Base-by-base conservation (phyloP, 2,329 filamentous ascomycete species). In the Colletotrichum eleusines region DNA sequence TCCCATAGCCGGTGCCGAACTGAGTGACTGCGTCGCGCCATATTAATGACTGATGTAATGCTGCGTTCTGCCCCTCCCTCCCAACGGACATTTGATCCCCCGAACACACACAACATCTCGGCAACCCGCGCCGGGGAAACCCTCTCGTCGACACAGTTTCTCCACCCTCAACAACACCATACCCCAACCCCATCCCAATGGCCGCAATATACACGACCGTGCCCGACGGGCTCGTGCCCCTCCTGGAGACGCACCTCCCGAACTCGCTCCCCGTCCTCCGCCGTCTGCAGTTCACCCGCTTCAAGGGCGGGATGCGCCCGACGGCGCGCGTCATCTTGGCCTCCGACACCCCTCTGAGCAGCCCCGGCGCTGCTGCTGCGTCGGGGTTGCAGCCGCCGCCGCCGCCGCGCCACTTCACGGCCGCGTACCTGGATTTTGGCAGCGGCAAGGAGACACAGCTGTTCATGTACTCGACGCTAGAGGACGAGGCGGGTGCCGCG, bases 391-490 rank as follows among this genome's bases (percentile, higher is more conserved):
- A 8, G 35, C 1, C 40, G 40, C 18, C 70, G 77, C 4, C 28
- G 8, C 2, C 8, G 44, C n/a, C 44, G 51, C 50, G 35, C 3
- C 35, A 65, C 16, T 90, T 92, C 76, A 84, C 86, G 0, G 87
- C 86, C 0, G 88, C 87, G 0, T 92, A 90, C 75, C 76, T 91
- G 7, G 91, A 93, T 77, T 83, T 90, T 26, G 86, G 86, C 5
- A 84, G 83, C 64, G 84, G 85, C 0, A 89, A 88, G 0, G 90
- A 92, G 76, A 92, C 91, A 0, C 87, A 92, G 72, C 81, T 89
- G 38, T 92, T 88, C 86, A 75, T 92, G 1, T 92, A 90, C 77
- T 84, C 83, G 1, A 86, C 85, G 0, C 75, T 87, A 3, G 86
- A 90, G 70, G 78, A 81, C 66, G 63, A 23, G 20, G 20, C 7